These are phyloP conservation scores for Hyphodiscus hymeniophilus DNA, from an alignment of 495 filamentous ascomycete genomes.

Conservation along the genomic window DNA sequence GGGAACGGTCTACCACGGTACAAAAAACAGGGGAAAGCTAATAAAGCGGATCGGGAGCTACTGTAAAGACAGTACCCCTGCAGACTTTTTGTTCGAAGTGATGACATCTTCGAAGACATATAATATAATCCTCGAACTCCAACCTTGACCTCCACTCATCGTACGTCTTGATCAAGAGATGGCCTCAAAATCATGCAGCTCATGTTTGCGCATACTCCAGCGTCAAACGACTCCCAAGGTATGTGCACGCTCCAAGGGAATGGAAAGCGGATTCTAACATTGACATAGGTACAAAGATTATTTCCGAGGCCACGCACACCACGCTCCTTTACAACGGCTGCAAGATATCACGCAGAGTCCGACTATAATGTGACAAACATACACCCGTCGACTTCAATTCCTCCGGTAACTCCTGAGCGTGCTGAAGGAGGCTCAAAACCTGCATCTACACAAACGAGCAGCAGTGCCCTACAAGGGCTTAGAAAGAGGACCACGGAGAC, in stretches of 20 bases:
- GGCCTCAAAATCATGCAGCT: constrained; percentile 16
- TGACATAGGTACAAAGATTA: not conserved
- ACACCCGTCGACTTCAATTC: constrained; percentile 10
- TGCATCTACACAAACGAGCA: not conserved
- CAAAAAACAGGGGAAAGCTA: no score
- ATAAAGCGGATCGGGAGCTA: no score
- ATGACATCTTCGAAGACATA: not conserved
- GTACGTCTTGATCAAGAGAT: constrained; percentile 8
- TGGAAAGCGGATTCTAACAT: not conserved
- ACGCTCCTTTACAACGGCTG: constrained; percentile 12
- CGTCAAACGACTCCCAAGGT: constrained; percentile 6
- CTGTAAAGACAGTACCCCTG: not conserved
- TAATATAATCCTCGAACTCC: not conserved
- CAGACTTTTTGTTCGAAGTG: not conserved
- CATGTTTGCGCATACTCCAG: constrained; percentile 14
- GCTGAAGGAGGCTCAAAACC: constrained; percentile 4
- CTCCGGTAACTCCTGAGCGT: constrained; percentile 2
- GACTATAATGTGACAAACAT: constrained; percentile 6
- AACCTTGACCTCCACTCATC: not conserved
- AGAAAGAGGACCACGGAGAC: constrained; percentile 26
- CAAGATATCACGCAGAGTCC: not conserved
- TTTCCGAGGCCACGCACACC: not conserved
- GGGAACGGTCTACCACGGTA: no score
- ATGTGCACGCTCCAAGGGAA: not conserved
- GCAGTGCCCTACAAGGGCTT: not conserved